A percentile compares a stretch with the other conserved stretches of the same genome.
Conservation (phyloP, 352 stramenopile genomes). For the Globisporangium spiculum region DNA sequence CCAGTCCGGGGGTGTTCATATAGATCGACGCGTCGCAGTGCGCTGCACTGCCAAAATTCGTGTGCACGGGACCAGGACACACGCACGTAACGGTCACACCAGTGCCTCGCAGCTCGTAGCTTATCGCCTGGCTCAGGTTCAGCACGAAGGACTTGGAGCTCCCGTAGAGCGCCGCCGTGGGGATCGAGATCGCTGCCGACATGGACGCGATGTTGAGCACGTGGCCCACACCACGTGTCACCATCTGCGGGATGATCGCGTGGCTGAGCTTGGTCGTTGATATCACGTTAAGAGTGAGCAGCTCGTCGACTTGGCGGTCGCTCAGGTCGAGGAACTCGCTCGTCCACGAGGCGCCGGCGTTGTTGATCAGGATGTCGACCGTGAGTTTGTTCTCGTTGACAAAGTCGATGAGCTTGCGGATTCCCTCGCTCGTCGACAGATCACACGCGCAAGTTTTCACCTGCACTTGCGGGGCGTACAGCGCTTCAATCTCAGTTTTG, state of each 20-base stretch:
- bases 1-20: conserved; percentile 39
- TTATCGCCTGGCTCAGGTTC: conserved; percentile 63
- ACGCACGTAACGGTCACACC: conserved; percentile 69
- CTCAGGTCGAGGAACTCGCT: conserved; percentile 3
- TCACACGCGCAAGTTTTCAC: conserved; percentile 49
- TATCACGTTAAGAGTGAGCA: conserved; percentile 66
- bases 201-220: conserved; percentile 83
- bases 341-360: conserved; percentile 24
- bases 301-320: conserved; percentile 30
- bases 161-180: conserved; percentile 58
- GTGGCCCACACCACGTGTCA: conserved; percentile 46
- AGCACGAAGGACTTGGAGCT: conserved; percentile 67
- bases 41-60: conserved; percentile 53
- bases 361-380: conserved; percentile 81
- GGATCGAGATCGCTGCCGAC: conserved; percentile 46
- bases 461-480: conserved; percentile 26
- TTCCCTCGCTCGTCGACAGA: conserved; percentile 32
- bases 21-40: conserved; percentile 43
- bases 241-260: conserved; percentile 63
- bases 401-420: conserved; percentile 36
- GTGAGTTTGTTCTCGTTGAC: conserved; percentile 38
- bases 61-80: conserved; percentile 58
- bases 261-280: conserved; percentile 48
- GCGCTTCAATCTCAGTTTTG: conserved; percentile 47
- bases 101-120: conserved; percentile 60